Conservation (phyloP, 1,284 basidiomycete species). For the Neonothopanus nambi region DNA sequence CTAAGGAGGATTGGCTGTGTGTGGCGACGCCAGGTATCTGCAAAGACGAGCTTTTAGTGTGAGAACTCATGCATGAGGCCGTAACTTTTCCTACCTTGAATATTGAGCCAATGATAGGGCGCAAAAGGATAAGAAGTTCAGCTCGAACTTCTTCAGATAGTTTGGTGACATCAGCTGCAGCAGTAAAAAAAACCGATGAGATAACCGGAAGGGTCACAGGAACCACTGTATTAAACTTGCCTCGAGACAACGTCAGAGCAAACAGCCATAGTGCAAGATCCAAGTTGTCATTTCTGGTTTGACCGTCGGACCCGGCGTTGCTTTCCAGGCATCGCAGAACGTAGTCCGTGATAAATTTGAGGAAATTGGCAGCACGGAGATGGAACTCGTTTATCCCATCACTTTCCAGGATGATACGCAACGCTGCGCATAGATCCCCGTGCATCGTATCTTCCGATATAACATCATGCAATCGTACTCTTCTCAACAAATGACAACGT, state of each 20-base stretch:
- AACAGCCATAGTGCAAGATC: constrained; percentile 40
- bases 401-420: constrained; percentile 54
- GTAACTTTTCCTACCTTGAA: constrained; percentile 5
- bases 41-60: constrained; percentile 1
- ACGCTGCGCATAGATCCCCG: constrained; percentile 50
- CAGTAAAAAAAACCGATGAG: not conserved
- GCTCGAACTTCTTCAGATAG: constrained; percentile 10
- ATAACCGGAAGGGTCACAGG: not conserved
- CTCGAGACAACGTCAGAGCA: constrained; percentile 34
- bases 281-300: constrained; percentile 19
- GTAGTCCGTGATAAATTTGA: constrained; percentile 30
- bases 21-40: not conserved
- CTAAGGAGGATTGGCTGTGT: not conserved
- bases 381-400: constrained; percentile 44
- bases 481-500: constrained; percentile 44
- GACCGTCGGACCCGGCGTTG: constrained; percentile 1
- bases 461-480: constrained; percentile 39
- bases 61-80: constrained; percentile 1
- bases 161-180: not conserved
- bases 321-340: constrained; percentile 5
- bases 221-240: constrained; percentile 26
- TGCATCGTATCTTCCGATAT: constrained; percentile 25
- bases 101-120: constrained; percentile 11
- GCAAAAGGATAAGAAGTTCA: constrained; percentile 10
- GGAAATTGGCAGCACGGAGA: constrained; percentile 36